A percentile compares a stretch with the other conserved stretches of the same genome.
Evolutionary conservation across 1,139 yeast species (phyloP).

Genomic region (Geotrichum reessii): DNA sequence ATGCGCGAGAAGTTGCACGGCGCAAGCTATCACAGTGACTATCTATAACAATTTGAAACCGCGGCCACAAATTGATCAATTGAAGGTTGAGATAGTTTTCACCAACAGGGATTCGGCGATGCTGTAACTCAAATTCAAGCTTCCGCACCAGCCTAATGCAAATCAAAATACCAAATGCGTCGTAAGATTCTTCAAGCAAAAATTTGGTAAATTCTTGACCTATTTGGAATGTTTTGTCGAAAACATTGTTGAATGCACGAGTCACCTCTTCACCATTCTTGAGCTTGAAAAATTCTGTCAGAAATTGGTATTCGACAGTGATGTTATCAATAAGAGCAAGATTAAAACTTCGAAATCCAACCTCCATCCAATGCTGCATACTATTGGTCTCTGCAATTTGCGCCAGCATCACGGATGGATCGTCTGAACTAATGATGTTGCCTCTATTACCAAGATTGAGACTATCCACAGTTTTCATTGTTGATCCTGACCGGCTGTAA

Average conservation of each 20-base stretch:
- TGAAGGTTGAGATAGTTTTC: conserved; percentile 69
- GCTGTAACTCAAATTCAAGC: conserved; percentile 56
- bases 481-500: conserved; percentile 13
- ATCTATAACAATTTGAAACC: conserved; percentile 71
- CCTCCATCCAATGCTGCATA: conserved; percentile 61
- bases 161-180: conserved; percentile 72
- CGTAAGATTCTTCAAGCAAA: conserved; percentile 51
- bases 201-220: conserved; percentile 46
- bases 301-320: conserved; percentile 68
- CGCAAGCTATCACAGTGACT: conserved; percentile 66
- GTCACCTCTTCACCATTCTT: conserved; percentile 41
- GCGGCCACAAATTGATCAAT: conserved; percentile 72
- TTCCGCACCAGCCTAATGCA: conserved; percentile 67
- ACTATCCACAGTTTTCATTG: conserved; percentile 40
- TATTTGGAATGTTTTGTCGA: conserved; percentile 47
- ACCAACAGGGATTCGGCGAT: conserved; percentile 62
- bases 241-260: conserved; percentile 44
- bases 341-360: conserved; percentile 66
- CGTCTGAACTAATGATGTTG: conserved; percentile 48
- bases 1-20: conserved; percentile 37
- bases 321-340: conserved; percentile 72
- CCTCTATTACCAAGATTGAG: conserved; percentile 54
- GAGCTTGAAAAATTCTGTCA: conserved; percentile 62
- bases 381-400: conserved; percentile 80
- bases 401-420: conserved; percentile 66